Evolutionary conservation across 768 basidiomycete species (phyloP).

Genomic region (Kwoniella sp.): DNA sequence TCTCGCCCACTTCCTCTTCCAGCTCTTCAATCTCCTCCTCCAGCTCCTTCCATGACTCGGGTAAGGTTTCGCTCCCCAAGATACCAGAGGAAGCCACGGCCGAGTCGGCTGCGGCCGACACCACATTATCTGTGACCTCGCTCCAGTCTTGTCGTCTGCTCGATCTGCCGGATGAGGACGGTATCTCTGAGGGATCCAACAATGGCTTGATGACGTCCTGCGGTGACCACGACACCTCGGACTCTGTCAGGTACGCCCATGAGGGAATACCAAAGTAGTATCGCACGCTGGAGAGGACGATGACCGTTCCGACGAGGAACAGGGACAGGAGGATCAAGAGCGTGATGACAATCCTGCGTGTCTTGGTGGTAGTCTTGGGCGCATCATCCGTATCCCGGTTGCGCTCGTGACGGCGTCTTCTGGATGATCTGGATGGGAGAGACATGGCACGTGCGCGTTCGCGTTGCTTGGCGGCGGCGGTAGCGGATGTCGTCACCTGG

Average conservation of each 20-base stretch:
- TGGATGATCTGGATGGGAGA: background rate
- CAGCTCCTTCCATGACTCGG: constrained; percentile 21
- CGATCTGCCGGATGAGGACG: background rate
- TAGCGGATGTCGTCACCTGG: background rate
- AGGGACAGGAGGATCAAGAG: constrained; percentile 63
- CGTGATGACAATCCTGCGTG: constrained; percentile 51
- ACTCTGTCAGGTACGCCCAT: constrained; percentile 72
- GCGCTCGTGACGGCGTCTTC: constrained; percentile 1
- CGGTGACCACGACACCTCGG: constrained; percentile 59
- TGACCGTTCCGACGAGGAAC: constrained; percentile 77
- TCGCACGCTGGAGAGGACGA: constrained; percentile 85
- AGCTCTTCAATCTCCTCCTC: constrained; percentile 22
- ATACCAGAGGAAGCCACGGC: background rate
- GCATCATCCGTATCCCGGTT: no score
- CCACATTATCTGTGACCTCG: constrained; percentile 3
- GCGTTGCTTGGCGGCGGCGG: background rate
- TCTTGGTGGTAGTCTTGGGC: background rate
- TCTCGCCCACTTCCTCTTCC: constrained; percentile 12
- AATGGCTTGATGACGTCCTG: constrained; percentile 57
- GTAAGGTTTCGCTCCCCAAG: constrained; percentile 14
- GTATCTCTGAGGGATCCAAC: constrained; percentile 6
- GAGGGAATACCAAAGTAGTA: constrained; percentile 80
- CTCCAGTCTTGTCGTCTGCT: constrained; percentile 2
- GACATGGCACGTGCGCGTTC: background rate
- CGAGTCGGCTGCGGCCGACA: background rate